phyloP scores from a whole-genome alignment of 805 yeast species.

The Candida germanica region DNA sequence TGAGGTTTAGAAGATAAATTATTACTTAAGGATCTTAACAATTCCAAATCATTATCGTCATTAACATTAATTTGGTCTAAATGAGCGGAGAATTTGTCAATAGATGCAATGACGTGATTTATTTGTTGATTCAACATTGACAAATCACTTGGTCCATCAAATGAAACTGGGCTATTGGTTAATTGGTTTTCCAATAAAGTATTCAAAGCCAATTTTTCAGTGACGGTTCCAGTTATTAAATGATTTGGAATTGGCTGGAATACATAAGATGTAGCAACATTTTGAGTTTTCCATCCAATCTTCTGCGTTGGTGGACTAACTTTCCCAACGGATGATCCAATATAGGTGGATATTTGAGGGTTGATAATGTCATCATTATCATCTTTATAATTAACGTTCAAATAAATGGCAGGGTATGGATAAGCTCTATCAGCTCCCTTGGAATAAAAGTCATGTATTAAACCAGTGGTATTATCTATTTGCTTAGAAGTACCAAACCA shows the following conservation, averaged over 20 bases:
- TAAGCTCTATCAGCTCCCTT: conserved; percentile 65
- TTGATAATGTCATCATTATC: conserved; percentile 45
- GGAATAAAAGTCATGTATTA: conserved; percentile 77
- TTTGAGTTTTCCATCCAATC: conserved; percentile 39
- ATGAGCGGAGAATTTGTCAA: conserved; percentile 49
- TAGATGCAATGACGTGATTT: conserved; percentile 41
- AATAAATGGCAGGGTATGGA: conserved; percentile 76
- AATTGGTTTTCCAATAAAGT: conserved; percentile 24
- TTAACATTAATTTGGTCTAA: conserved; percentile 37
- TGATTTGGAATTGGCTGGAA: conserved; percentile 75
- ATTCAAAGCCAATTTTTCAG: conserved; percentile 58
- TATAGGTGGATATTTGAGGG: conserved; percentile 64
- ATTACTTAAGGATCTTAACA: conserved; percentile 66
- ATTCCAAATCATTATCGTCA: conserved; percentile 50
- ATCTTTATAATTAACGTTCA: conserved; percentile 63
- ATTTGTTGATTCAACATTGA: conserved; percentile 47
- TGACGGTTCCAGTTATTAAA: conserved; percentile 50
- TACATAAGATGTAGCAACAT: conserved; percentile 45
- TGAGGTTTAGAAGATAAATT: conserved; percentile 51
- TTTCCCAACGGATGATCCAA: conserved; percentile 71
- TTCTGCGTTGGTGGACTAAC: conserved; percentile 12
- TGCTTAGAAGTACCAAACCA: conserved; percentile 71
- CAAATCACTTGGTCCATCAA: conserved; percentile 31
- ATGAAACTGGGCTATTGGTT: conserved; percentile 24
- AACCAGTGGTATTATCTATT: conserved; percentile 69